Evolutionary conservation across 805 yeast species (phyloP), one percentile per base, ranked within the genome.

Genomic region (Spathaspora hagerdaliae): DNA sequence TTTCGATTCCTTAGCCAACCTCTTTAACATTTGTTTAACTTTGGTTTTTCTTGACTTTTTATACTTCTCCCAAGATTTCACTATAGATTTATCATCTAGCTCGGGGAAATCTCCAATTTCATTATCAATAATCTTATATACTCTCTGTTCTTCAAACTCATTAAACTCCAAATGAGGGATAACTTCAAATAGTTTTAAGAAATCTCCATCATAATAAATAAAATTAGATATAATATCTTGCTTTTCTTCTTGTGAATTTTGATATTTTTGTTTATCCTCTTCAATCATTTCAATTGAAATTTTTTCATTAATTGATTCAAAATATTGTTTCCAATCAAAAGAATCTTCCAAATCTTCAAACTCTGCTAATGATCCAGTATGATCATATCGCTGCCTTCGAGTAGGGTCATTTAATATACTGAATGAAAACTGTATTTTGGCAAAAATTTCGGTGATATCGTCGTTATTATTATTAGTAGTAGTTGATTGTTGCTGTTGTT

Each of bases 101-200:
- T 15, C 64, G 26, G 24, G 24, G 14, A 44, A 64, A 13, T 54
- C 53, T 5, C 59, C 60, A 12, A 81, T 66, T 11, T 67, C 67
- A 1, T 45, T 47, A 31, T 73, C 66, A 27, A 88, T 76, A 1
- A 82, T 71, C 2, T 59, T 60, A 45, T 75, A 78, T 38, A 86
- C 72, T 34, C 96, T 73, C 31, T 63, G 64, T 55, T 87, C 95
- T 53, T 83, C 89, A 0, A 59, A 68, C 33, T 71, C 75, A 34
- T 66, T 66, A 38, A 83, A 73, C 50, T 85, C 90, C 43, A 86
- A 73, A 63, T 90, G 96, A 8, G 94, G 85, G 3, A 90, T 83
- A 31, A 74, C 71, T 59, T 88, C 96, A 57, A 89, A 85, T 6
- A 89, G 66, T 42, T 71, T 69, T 39, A 83, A 68, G 54, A 89